These are phyloP conservation scores for Rhododendron griersonianum DNA, from an alignment of 148 eudicot genomes.

Conservation along the genomic window DNA sequence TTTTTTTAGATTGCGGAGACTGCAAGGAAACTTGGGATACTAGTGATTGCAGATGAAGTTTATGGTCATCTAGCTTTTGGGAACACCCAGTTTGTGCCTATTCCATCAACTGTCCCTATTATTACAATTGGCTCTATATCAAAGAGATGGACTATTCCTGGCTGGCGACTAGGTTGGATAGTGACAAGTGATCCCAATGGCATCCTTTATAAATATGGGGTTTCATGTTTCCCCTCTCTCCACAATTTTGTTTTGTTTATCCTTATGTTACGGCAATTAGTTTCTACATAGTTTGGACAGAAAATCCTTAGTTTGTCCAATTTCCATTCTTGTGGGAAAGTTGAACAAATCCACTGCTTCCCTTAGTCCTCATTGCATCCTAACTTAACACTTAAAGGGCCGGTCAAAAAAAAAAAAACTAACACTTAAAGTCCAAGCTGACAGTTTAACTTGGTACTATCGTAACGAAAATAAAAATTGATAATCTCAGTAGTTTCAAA, in stretches of 20 bases:
- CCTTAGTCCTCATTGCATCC: neutral
- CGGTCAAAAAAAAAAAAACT: too few species aligned
- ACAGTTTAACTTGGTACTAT: neutral
- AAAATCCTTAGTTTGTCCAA: neutral
- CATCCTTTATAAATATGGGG: slow-evolving; percentile 53
- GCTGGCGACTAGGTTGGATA: slow-evolving; percentile 86
- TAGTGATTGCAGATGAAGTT: slow-evolving; percentile 77
- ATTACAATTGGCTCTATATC: slow-evolving; percentile 72
- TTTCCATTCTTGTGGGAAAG: neutral
- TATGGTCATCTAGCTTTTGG: slow-evolving; percentile 60
- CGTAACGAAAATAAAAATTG: neutral
- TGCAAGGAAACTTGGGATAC: slow-evolving; percentile 62
- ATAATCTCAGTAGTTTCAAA: neutral
- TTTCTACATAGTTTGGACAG: neutral
- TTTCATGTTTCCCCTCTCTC: slow-evolving; percentile 16
- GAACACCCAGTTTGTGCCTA: slow-evolving; percentile 63
- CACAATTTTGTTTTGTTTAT: neutral
- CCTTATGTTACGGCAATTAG: neutral
- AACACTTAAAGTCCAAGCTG: neutral
- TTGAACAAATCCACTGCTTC: neutral
- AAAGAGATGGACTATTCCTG: slow-evolving; percentile 79
- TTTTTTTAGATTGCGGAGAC: slow-evolving; percentile 57
- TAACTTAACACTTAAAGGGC: neutral
- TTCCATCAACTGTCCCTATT: slow-evolving; percentile 51
- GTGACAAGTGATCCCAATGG: slow-evolving; percentile 51